These are phyloP conservation scores for Paspalum notatum DNA, from an alignment of 176 grass and related monocot species.

Conservation along the genomic window DNA sequence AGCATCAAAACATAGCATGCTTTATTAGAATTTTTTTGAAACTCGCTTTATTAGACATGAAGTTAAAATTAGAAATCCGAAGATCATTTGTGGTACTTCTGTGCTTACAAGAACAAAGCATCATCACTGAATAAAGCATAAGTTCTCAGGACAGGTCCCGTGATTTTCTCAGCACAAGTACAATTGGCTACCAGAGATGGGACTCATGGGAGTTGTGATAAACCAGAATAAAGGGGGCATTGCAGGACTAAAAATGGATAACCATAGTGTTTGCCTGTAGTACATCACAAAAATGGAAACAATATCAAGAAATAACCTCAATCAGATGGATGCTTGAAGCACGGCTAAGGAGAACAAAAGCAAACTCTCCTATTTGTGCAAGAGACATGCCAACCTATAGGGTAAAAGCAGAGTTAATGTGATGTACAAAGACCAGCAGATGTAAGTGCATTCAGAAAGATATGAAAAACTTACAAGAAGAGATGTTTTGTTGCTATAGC, in stretches of 20 bases:
- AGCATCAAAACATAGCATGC: background rate
- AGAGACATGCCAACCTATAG: slow-evolving; percentile 97
- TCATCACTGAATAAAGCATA: background rate
- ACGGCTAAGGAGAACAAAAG: slow-evolving; percentile 98
- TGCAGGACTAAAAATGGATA: background rate
- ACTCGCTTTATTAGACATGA: too few species aligned
- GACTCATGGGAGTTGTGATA: background rate
- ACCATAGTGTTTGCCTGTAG: background rate
- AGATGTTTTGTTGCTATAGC: slow-evolving; percentile 96
- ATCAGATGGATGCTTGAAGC: slow-evolving; percentile 98
- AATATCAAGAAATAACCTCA: slow-evolving; percentile 65
- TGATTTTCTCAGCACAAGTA: background rate
- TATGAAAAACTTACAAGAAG: slow-evolving; percentile 82
- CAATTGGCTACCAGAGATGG: background rate
- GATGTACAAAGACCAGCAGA: slow-evolving; percentile 1
- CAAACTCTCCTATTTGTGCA: slow-evolving; percentile 99
- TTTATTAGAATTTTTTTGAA: too few species aligned
- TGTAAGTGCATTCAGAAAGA: background rate
- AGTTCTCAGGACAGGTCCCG: background rate
- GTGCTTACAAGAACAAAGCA: slow-evolving; percentile 11
- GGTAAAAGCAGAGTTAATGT: slow-evolving; percentile 15
- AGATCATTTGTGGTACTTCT: background rate
- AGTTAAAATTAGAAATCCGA: background rate
- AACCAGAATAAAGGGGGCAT: slow-evolving; percentile 13
- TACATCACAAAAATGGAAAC: slow-evolving; percentile 16